Evolutionary conservation across 768 basidiomycete genomes (phyloP).

Genomic region (Paxillus ammoniavirescens): DNA sequence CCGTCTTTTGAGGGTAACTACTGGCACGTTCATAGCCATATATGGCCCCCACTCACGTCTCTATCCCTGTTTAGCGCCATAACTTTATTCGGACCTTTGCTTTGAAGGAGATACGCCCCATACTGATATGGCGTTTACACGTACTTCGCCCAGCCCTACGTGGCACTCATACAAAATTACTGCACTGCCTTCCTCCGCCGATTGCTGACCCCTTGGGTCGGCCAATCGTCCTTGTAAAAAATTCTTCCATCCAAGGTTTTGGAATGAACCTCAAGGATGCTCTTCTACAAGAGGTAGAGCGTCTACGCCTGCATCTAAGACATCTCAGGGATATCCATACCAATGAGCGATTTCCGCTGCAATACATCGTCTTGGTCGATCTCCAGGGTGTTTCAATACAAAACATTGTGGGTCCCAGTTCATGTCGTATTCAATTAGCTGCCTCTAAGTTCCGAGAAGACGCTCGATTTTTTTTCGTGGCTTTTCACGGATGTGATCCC

Average conservation of each 20-base stretch:
- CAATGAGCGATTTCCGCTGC: slow-evolving; percentile 45
- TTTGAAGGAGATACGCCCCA: slow-evolving; percentile 55
- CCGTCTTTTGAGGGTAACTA: slow-evolving; percentile 63
- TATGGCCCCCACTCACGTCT: slow-evolving; percentile 7
- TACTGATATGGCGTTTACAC: slow-evolving; percentile 53
- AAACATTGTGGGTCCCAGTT: slow-evolving; percentile 46
- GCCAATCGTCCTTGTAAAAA: slow-evolving; percentile 58
- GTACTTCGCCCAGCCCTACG: slow-evolving; percentile 39
- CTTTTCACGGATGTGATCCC: slow-evolving; percentile 64
- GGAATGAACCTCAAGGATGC: slow-evolving; percentile 39
- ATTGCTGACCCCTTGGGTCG: slow-evolving; percentile 61
- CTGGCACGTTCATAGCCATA: background rate
- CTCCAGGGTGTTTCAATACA: slow-evolving; percentile 54
- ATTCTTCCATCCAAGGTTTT: slow-evolving; percentile 39
- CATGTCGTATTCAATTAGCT: slow-evolving; percentile 6
- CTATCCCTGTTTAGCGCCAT: slow-evolving; percentile 48
- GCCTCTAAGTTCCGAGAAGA: slow-evolving; percentile 35
- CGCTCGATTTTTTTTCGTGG: slow-evolving; percentile 63
- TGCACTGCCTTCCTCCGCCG: slow-evolving; percentile 55
- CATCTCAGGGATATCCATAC: slow-evolving; percentile 39
- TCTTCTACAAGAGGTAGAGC: slow-evolving; percentile 53
- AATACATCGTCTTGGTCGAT: slow-evolving; percentile 70
- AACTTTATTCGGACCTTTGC: slow-evolving; percentile 63
- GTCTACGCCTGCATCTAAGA: slow-evolving; percentile 55
- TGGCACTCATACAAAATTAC: slow-evolving; percentile 27